Conservation (phyloP, 148 eudicot species). For the Heliosperma pusillum region DNA sequence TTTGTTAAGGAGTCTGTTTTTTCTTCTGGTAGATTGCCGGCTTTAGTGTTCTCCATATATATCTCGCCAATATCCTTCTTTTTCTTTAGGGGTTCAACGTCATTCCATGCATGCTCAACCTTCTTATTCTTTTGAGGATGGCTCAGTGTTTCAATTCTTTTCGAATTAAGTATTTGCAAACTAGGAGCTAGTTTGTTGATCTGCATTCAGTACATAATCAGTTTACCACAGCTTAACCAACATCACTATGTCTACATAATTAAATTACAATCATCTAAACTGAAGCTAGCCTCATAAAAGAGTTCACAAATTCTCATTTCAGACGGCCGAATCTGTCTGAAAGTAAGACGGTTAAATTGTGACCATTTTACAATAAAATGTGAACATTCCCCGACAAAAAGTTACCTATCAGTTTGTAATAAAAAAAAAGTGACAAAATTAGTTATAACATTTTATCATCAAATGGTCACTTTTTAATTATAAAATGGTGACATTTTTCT, state of each 20-base stretch:
- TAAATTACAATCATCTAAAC: background rate
- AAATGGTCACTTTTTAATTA: too few relatives aligned
- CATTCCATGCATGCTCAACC: conserved; percentile 21
- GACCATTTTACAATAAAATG: too few relatives aligned
- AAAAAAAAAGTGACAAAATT: too few relatives aligned
- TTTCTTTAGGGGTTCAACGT: conserved; percentile 11
- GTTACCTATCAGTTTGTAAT: too few relatives aligned
- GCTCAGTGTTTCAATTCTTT: conserved; percentile 45
- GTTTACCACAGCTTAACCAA: conserved; percentile 7
- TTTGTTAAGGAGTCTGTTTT: conserved; percentile 8
- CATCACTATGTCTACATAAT: background rate
- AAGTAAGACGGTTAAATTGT: too few relatives aligned
- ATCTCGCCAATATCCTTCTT: conserved; percentile 20
- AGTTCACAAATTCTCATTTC: too few relatives aligned
- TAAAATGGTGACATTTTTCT: too few relatives aligned
- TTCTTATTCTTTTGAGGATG: conserved; percentile 34
- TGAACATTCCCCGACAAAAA: too few relatives aligned
- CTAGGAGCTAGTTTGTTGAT: conserved; percentile 62
- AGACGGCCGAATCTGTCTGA: too few relatives aligned
- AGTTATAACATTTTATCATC: too few relatives aligned
- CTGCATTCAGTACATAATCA: conserved; percentile 38
- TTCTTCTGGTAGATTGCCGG: background rate
- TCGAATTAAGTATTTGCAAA: conserved; percentile 69
- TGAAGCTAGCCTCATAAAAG: background rate
- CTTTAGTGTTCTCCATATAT: background rate